These are phyloP conservation scores for Domatiomyces catenatus DNA, from an alignment of 2,329 filamentous ascomycete genomes.

Conservation along the genomic window DNA sequence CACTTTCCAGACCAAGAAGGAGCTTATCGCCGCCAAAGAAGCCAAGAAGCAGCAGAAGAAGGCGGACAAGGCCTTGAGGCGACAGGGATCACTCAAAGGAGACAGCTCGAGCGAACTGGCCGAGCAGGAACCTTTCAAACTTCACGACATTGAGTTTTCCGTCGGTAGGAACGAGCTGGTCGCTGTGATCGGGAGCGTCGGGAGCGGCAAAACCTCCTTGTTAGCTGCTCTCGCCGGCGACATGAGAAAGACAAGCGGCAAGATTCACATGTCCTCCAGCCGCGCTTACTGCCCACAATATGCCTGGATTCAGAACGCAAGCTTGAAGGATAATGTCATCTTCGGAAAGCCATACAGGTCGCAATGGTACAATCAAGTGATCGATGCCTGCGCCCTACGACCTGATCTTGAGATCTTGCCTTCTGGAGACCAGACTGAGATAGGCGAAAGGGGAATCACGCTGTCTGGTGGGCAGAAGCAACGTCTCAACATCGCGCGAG, in stretches of 20 bases:
- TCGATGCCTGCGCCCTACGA: conserved; percentile 69
- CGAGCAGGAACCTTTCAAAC: conserved; percentile 25
- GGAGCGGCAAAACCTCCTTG: conserved; percentile 78
- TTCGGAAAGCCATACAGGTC: conserved; percentile 68
- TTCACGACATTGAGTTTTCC: conserved; percentile 26
- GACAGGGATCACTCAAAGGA: conserved; percentile 16
- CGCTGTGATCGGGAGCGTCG: conserved; percentile 79
- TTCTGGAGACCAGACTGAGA: conserved; percentile 74
- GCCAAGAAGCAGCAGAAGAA: conserved; percentile 33
- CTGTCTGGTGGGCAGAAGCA: conserved; percentile 94
- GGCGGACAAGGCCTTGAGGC: conserved; percentile 23
- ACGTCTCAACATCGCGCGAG: conserved; percentile 78
- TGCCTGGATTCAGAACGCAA: conserved; percentile 92
- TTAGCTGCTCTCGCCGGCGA: conserved; percentile 82
- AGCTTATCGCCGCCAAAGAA: conserved; percentile 26
- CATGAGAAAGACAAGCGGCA: conserved; percentile 69
- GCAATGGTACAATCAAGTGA: conserved; percentile 69
- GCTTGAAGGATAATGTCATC: conserved; percentile 72
- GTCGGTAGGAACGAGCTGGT: conserved; percentile 33
- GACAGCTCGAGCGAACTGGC: conserved; percentile 16
- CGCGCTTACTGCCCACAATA: conserved; percentile 91
- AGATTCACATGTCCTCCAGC: conserved; percentile 59
- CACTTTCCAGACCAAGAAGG: conserved; percentile 19
- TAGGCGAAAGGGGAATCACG: conserved; percentile 88
- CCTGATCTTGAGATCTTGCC: conserved; percentile 89